A percentile compares a stretch with the other conserved stretches of the same genome.
phyloP scores from a whole-genome alignment of 1,284 basidiomycete genomes.

The Fomitopsis schrenkii region DNA sequence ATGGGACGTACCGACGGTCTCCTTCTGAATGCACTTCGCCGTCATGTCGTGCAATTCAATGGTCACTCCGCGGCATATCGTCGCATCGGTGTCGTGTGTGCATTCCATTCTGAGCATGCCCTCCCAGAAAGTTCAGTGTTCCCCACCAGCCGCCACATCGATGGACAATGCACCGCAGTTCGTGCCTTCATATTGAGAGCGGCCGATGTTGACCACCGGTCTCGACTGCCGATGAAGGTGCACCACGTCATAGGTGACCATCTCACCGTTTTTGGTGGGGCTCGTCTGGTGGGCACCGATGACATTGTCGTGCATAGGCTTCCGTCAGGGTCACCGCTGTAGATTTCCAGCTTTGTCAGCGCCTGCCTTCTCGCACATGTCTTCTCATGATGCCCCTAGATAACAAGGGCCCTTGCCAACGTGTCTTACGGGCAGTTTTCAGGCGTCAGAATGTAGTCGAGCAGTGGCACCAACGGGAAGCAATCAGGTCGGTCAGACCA shows the following conservation, averaged over 20 bases:
- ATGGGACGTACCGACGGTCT: neutral
- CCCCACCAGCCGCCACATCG: neutral
- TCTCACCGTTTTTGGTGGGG: neutral
- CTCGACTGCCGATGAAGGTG: neutral
- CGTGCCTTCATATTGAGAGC: neutral
- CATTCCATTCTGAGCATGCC: neutral
- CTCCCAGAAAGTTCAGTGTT: too few species aligned
- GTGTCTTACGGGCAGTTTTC: neutral
- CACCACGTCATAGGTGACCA: neutral
- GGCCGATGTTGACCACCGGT: neutral
- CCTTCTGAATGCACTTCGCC: neutral
- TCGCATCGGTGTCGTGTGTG: too few species aligned
- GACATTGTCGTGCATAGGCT: neutral
- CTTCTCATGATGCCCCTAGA: neutral
- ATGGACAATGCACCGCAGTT: neutral
- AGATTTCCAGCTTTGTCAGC: neutral
- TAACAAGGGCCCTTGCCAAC: neutral
- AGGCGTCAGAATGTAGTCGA: neutral
- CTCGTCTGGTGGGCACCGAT: neutral
- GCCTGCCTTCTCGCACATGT: neutral
- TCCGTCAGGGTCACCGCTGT: neutral
- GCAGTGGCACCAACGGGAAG: neutral
- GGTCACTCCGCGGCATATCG: too few species aligned
- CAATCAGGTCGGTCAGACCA: neutral
- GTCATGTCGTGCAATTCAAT: neutral